phyloP scores from a whole-genome alignment of 345 rosid species.

The Crucihimalaya himalaica region DNA sequence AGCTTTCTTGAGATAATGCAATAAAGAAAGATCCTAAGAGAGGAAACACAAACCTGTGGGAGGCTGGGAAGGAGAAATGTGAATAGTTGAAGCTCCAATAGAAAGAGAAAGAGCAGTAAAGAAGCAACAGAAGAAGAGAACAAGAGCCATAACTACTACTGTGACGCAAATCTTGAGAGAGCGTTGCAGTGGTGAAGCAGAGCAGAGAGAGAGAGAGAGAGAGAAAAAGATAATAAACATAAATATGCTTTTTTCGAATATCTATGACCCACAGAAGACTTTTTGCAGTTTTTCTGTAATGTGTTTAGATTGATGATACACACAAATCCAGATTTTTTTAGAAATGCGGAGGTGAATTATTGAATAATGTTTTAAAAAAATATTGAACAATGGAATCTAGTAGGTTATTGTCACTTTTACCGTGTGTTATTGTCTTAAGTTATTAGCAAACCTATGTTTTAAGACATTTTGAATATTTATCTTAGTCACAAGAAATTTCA shows the following conservation, averaged over 20 bases:
- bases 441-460: neutral
- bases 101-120: slow-evolving; percentile 41
- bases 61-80: slow-evolving; percentile 45
- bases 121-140: slow-evolving; percentile 39
- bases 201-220: slow-evolving; percentile 12
- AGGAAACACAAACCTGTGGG: slow-evolving; percentile 51
- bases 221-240: slow-evolving; percentile 5
- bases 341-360: neutral
- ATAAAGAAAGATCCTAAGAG: slow-evolving; percentile 3
- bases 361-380: too few relatives aligned
- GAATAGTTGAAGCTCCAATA: slow-evolving; percentile 47
- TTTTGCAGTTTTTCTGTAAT: slow-evolving; percentile 23
- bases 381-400: neutral
- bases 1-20: slow-evolving; percentile 23
- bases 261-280: slow-evolving; percentile 29
- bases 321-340: slow-evolving; percentile 5
- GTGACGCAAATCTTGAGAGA: slow-evolving; percentile 29
- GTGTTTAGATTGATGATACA: slow-evolving; percentile 31
- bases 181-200: neutral
- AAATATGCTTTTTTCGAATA: slow-evolving; percentile 17
- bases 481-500: too few relatives aligned
- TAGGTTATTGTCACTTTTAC: neutral
- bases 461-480: neutral
- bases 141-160: slow-evolving; percentile 34
- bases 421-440: neutral